phyloP scores from a whole-genome alignment of 331 rosid genomes.

The Telfairia occidentalis region DNA sequence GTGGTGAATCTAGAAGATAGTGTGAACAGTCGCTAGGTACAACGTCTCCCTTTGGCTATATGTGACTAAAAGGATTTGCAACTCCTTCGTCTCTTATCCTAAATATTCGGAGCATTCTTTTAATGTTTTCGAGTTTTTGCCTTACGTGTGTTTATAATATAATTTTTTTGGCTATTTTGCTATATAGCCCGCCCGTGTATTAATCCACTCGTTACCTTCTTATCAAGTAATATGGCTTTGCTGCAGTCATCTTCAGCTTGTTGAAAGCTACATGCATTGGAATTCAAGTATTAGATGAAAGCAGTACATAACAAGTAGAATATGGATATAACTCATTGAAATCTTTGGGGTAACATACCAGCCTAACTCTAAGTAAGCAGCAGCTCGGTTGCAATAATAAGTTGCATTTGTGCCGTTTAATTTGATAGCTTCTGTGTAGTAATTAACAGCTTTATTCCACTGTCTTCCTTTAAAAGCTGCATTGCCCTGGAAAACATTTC shows the following conservation, averaged over 20 bases:
- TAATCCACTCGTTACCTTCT: slow-evolving; percentile 37
- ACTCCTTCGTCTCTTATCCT: not conserved
- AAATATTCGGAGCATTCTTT: not conserved
- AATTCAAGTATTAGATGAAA: not conserved
- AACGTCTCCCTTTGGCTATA: not conserved
- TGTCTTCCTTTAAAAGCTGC: slow-evolving; percentile 53
- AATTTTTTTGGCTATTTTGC: not conserved
- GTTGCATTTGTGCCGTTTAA: slow-evolving; percentile 44
- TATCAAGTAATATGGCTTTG: slow-evolving; percentile 48
- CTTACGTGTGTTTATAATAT: not conserved
- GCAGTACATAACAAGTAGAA: not conserved
- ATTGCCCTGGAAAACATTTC: slow-evolving; percentile 44
- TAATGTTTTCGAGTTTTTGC: not conserved
- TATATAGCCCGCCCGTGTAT: not conserved
- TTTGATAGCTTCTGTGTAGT: slow-evolving; percentile 57
- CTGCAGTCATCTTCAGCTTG: slow-evolving; percentile 75
- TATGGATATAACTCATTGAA: not conserved
- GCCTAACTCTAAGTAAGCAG: slow-evolving; percentile 61
- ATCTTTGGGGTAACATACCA: slow-evolving; percentile 32
- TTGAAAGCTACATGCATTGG: slow-evolving; percentile 43
- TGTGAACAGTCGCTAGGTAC: not conserved
- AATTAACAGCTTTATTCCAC: slow-evolving; percentile 56
- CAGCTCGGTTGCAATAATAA: slow-evolving; percentile 60
- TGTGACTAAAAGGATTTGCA: not conserved
- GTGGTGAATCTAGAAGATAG: not conserved